phyloP scores from a whole-genome alignment of 2,329 filamentous ascomycete genomes.

The Periconia sp. region DNA sequence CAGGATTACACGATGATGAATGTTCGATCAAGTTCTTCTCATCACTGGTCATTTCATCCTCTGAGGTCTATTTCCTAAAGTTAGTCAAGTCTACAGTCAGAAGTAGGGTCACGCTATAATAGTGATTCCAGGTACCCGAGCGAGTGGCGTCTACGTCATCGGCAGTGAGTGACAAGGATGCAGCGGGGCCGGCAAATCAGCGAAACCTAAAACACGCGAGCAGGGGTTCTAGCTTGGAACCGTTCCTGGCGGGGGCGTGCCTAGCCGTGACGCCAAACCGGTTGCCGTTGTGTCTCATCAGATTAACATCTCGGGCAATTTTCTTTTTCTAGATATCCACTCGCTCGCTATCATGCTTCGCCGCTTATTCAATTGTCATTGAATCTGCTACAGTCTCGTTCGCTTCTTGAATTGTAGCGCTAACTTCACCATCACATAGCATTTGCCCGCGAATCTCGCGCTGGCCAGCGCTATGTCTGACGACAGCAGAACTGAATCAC shows the following conservation, averaged over 20 bases:
- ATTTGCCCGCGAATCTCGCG: too few species aligned
- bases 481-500: conserved; percentile 15
- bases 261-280: conserved; percentile 14
- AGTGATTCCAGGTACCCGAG: too few species aligned
- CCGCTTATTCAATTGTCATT: not conserved
- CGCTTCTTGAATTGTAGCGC: too few species aligned
- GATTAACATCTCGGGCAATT: not conserved
- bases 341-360: too few species aligned
- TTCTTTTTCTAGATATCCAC: too few species aligned
- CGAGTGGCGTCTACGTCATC: not conserved
- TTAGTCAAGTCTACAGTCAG: too few species aligned
- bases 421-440: too few species aligned
- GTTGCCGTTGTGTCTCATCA: conserved; percentile 2
- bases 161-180: not conserved
- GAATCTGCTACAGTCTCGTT: not conserved
- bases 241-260: conserved; percentile 16
- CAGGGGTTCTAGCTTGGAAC: conserved; percentile 13
- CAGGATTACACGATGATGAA: too few species aligned
- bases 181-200: conserved; percentile 1
- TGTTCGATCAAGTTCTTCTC: too few species aligned
- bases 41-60: not conserved
- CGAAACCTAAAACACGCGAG: conserved; percentile 5
- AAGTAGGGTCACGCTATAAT: too few species aligned
- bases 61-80: too few species aligned
- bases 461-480: conserved; percentile 25